Conservation (phyloP, 805 yeast genomes). For the Saccharomycopsis sp. region DNA sequence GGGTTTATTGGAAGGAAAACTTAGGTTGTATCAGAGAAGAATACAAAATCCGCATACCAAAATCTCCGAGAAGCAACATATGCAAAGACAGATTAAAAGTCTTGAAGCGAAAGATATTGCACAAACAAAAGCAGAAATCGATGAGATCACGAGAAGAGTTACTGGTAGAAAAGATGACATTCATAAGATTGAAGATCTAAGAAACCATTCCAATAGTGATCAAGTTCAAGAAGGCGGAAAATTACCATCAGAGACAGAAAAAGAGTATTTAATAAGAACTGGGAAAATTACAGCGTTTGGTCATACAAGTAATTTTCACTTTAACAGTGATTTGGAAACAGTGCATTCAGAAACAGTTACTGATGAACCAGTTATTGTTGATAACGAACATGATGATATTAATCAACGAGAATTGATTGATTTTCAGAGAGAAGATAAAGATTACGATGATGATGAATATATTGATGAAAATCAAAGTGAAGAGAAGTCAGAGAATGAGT, state of each 20-base stretch:
- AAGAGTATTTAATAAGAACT: constrained; percentile 73
- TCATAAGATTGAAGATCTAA: too few relatives aligned
- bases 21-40: constrained; percentile 37
- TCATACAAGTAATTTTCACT: constrained; percentile 44
- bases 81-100: constrained; percentile 43
- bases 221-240: constrained; percentile 23
- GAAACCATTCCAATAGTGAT: neutral
- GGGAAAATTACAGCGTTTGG: constrained; percentile 96
- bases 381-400: neutral
- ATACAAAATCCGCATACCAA: constrained; percentile 43
- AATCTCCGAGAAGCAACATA: constrained; percentile 50
- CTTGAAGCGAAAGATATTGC: constrained; percentile 40
- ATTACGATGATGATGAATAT: constrained; percentile 2
- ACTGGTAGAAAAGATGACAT: constrained; percentile 12
- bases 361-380: neutral
- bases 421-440: neutral
- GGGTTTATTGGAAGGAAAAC: constrained; percentile 32
- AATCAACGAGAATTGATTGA: neutral
- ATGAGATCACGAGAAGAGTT: constrained; percentile 24
- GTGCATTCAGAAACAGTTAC: neutral
- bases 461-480: constrained; percentile 18
- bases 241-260: constrained; percentile 64
- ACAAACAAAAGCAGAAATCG: constrained; percentile 37
- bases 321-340: constrained; percentile 22
- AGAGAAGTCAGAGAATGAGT: constrained; percentile 18